Percentiles rank a stretch among this genome's conserved stretches.
phyloP scores from a whole-genome alignment of 1,284 basidiomycete species.

The Entoloma clypeatum region DNA sequence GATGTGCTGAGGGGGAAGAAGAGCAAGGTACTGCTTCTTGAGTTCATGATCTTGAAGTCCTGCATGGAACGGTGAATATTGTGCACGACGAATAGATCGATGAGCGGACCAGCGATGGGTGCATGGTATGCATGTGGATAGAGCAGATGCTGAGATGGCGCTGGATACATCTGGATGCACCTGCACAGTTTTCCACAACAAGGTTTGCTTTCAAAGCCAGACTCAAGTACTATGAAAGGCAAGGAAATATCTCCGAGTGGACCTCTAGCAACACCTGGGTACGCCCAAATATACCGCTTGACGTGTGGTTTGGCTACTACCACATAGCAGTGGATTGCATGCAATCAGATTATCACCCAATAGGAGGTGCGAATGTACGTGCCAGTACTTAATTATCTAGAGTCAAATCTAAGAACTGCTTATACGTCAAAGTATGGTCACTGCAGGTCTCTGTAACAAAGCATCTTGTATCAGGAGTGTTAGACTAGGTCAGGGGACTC shows the following conservation, averaged over 20 bases:
- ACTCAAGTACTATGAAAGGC: slow-evolving; percentile 5
- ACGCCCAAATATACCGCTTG: no score
- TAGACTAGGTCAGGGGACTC: no score
- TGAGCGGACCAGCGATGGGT: slow-evolving; percentile 28
- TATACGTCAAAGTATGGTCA: no score
- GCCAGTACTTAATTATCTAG: no score
- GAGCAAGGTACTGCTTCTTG: slow-evolving; percentile 64
- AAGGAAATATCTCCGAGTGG: not conserved
- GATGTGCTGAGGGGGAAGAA: slow-evolving; percentile 62
- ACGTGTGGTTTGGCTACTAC: no score
- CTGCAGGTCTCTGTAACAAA: no score
- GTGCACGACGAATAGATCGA: not conserved
- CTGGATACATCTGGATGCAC: slow-evolving; percentile 41
- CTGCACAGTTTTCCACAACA: slow-evolving; percentile 57
- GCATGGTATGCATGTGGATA: slow-evolving; percentile 34
- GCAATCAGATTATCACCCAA: no score
- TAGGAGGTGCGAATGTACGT: no score
- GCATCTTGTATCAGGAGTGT: no score
- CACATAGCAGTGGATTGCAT: no score
- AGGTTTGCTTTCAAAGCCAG: slow-evolving; percentile 40
- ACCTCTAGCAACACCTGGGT: no score
- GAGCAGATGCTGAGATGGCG: slow-evolving; percentile 27
- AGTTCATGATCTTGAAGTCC: slow-evolving; percentile 48
- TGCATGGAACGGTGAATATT: slow-evolving; percentile 16
- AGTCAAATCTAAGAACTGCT: no score